A percentile compares a stretch with the other conserved stretches of the same genome.
phyloP scores from a whole-genome alignment of 495 filamentous ascomycete species.

The Niebla homalea region DNA sequence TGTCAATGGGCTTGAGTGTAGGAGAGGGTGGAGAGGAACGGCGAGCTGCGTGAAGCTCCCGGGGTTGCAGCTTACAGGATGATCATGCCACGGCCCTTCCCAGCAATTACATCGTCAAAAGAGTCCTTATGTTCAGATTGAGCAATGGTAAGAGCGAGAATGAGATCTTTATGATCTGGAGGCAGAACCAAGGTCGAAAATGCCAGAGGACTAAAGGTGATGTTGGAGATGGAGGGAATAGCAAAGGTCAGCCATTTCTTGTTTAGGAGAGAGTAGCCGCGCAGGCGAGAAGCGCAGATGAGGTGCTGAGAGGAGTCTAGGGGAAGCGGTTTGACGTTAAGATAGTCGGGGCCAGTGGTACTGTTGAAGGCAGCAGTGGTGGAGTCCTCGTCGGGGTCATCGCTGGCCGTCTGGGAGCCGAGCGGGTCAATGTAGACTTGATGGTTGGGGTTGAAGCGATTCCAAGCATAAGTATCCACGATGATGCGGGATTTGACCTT shows the following conservation, averaged over 20 bases:
- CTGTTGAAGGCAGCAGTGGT: not conserved
- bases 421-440: slow-evolving; percentile 34
- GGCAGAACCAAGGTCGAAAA: slow-evolving; percentile 35
- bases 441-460: slow-evolving; percentile 14
- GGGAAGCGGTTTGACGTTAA: not conserved
- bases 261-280: slow-evolving; percentile 31
- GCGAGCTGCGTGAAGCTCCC: too few relatives aligned
- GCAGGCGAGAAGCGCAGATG: slow-evolving; percentile 17
- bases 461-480: slow-evolving; percentile 32
- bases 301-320: slow-evolving; percentile 8
- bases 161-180: slow-evolving; percentile 31
- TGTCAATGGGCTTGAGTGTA: not conserved
- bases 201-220: slow-evolving; percentile 27
- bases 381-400: not conserved
- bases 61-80: slow-evolving; percentile 5
- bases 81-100: slow-evolving; percentile 23
- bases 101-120: slow-evolving; percentile 44
- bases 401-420: not conserved
- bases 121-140: slow-evolving; percentile 28
- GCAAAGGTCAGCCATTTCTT: slow-evolving; percentile 35
- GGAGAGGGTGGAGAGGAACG: too few relatives aligned
- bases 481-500: slow-evolving; percentile 41
- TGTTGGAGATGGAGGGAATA: slow-evolving; percentile 27
- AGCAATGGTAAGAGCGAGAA: slow-evolving; percentile 38
- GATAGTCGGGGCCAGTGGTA: not conserved